Base-by-base conservation (phyloP, 1,139 yeast species). In the Diutina sp. region DNA sequence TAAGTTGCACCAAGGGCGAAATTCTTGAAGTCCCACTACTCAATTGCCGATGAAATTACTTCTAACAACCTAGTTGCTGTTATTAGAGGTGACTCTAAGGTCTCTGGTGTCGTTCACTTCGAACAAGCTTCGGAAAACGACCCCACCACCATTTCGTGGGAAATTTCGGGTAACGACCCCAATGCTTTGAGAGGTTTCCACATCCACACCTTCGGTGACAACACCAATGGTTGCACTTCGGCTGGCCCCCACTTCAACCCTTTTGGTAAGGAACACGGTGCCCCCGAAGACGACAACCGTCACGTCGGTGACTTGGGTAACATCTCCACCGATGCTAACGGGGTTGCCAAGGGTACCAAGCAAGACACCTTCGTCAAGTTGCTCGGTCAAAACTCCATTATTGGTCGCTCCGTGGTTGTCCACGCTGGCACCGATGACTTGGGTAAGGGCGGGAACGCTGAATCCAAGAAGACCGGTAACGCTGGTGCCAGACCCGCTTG, bases 171-270 rank as follows among this genome's bases (percentile, higher is more conserved):
- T 69, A 89, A 90, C 73, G 85, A 84, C 63, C 78, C 97, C 61
- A 86, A 89, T 66, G 90, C 97, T 55, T 76, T 80, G 72, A 87
- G 97, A 74, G 99, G 98, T 56, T 91, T 93, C 96, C 99, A 93
- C 80, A 78, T 93, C 70, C 99, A 93, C 76, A 87, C 89, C 69
- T 93, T 91, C 68, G 99, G 99, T 78, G 99, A 93, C 80, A 90
- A 90, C 83, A 90, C 98, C 76, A 91, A 93, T 72, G 98, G 99
- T 61, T 91, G 98, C 78, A 90, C 97, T 60, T 90, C 97, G 63
- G 98, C 99, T 58, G 99, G 99, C 67, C 97, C 97, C 60, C 99
- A 93, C 77, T 91, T 90, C 84, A 93, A 93, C 82, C 98, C 98
- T 63, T 87, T 87, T 72, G 78, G 82, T 64, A 85, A 87, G 79